Conservation (phyloP, 768 basidiomycete genomes). For the Lactarius akahatsu region DNA sequence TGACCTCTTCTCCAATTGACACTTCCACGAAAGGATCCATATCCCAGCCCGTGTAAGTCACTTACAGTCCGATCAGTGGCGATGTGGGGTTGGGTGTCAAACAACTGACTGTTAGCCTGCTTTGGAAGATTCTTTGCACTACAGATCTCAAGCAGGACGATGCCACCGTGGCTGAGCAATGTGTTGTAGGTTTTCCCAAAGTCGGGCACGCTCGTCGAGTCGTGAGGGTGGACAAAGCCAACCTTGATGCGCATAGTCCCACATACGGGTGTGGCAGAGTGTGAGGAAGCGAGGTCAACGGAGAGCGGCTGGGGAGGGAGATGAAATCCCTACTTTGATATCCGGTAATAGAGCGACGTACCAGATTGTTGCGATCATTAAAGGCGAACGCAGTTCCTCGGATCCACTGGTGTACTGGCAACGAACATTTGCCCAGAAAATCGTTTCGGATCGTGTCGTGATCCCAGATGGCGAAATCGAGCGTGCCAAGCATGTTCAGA, state of each 20-base stretch:
- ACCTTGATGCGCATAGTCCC: neutral
- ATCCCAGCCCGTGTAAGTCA: too few species aligned
- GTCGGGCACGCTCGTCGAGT: neutral
- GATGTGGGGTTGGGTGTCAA: too few species aligned
- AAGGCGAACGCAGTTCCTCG: too few species aligned
- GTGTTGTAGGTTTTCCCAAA: neutral
- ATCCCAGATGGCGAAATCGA: too few species aligned
- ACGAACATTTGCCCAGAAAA: too few species aligned
- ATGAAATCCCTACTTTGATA: neutral
- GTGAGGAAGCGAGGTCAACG: neutral
- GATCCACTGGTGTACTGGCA: too few species aligned
- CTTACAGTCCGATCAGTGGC: too few species aligned
- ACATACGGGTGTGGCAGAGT: neutral
- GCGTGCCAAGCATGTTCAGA: too few species aligned
- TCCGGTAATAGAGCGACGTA: neutral
- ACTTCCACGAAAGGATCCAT: too few species aligned
- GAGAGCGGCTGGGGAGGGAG: neutral
- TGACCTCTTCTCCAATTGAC: too few species aligned
- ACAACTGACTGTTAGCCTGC: constrained; percentile 38
- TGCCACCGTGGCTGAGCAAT: neutral
- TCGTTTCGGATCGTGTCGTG: too few species aligned
- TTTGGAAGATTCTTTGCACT: constrained; percentile 46
- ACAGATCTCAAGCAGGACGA: too few species aligned
- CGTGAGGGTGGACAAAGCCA: neutral
- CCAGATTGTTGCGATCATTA: neutral